Base-by-base conservation (phyloP, 441 rosid genomes). In the Gossypium laxum region DNA sequence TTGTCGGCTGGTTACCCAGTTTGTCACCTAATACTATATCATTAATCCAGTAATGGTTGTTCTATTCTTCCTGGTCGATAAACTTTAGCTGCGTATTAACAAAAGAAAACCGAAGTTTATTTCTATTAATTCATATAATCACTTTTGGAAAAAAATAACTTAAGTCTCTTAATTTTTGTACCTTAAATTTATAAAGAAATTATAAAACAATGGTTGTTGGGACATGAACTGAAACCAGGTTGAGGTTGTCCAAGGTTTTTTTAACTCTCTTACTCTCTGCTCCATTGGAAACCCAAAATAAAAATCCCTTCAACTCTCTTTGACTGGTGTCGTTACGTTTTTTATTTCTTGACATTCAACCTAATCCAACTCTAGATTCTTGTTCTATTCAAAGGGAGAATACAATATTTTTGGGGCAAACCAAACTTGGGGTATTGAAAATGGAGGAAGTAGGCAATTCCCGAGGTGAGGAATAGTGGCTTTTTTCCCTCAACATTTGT, bases 371-470 rank as follows among this genome's bases (percentile, higher is more conserved):
- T 24, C 3, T 51, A 1, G 22, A 15, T 28, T 30, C 60, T 17
- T 67, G 71, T 48, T 51, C 1, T 5, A 2, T 68, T 28, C 61
- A 28, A 68, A 17, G 61, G 22, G 60, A 34, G 5, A 12, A 67
- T 28, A 26, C 61, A 52, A 18, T 52, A 67, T 67, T 51, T 52
- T 67, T 67, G 58, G 48, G 60, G 30, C 60, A 28, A 51, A 68
- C 21, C 71, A 52, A 68, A 72, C 47, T 21, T 66, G 10, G 73
- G 41, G 52, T 47, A 67, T 67, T 52, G 76, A 51, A 68, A 72
- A 47, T 61, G 22, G 74, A 45, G 74, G 72, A 69, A 69, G 75
- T 50, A 63, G 75, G 73, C 77, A 59, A 14, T 80, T 69, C 24
- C 24, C 73, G 61, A 76, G 78, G 66, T 21, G 28, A 65, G 22